phyloP scores from a whole-genome alignment of 2,329 filamentous ascomycete species.

The Ascochyta koolunga region DNA sequence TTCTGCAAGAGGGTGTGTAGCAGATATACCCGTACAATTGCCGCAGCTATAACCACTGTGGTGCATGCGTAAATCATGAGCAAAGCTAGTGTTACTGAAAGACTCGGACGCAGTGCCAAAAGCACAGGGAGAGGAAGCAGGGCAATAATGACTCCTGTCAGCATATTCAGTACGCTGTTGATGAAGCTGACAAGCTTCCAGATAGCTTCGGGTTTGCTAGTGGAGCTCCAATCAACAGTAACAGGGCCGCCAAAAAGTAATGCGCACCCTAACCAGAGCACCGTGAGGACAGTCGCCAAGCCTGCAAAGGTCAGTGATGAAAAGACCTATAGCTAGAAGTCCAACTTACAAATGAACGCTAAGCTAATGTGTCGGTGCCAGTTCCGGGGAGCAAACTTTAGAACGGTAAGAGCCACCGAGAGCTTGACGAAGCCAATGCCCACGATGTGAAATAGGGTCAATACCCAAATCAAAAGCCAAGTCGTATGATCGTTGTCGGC shows the following conservation, averaged over 20 bases:
- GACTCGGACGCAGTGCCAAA: background rate
- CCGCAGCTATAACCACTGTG: background rate
- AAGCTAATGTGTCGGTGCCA: slow-evolving; percentile 50
- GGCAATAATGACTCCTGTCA: background rate
- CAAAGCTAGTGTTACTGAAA: background rate
- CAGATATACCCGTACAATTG: background rate
- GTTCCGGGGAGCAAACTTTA: slow-evolving; percentile 47
- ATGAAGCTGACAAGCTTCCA: background rate
- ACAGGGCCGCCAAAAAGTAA: slow-evolving; percentile 56
- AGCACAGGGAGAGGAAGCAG: slow-evolving; percentile 2
- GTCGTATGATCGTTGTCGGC: background rate
- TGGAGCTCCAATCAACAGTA: slow-evolving; percentile 51
- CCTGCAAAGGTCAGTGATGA: slow-evolving; percentile 15
- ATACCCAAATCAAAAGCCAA: slow-evolving; percentile 27
- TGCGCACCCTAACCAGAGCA: slow-evolving; percentile 52
- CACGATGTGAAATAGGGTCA: slow-evolving; percentile 51
- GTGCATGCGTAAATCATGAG: background rate
- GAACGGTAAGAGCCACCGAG: slow-evolving; percentile 54
- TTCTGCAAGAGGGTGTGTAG: background rate
- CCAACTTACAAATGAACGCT: slow-evolving; percentile 49
- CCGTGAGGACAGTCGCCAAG: slow-evolving; percentile 41
- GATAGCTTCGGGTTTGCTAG: background rate
- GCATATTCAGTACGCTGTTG: slow-evolving; percentile 3
- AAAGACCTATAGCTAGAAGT: background rate
- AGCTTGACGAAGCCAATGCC: slow-evolving; percentile 56